These are phyloP conservation scores for Hansfordia pulvinata DNA, from an alignment of 2,329 filamentous ascomycete genomes.

Conservation along the genomic window DNA sequence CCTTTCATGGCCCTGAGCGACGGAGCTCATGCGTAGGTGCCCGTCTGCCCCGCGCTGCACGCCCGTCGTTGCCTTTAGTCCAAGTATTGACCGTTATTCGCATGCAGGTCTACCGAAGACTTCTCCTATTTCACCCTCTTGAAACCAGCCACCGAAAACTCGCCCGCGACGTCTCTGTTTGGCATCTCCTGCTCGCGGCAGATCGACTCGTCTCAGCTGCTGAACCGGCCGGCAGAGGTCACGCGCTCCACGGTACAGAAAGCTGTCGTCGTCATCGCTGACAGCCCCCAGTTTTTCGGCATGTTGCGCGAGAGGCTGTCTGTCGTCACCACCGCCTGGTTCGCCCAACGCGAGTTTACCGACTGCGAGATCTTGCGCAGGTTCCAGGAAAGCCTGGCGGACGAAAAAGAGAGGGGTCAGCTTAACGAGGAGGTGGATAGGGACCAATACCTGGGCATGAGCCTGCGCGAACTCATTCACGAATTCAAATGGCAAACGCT, in stretches of 20 bases:
- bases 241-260: conserved; percentile 98
- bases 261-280: conserved; percentile 88
- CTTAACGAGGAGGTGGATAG: conserved; percentile 56
- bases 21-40: conserved; percentile 76
- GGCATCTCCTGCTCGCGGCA: conserved; percentile 93
- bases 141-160: conserved; percentile 37
- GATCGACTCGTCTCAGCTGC: conserved; percentile 64
- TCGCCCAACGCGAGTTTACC: conserved; percentile 83
- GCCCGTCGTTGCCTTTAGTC: no score
- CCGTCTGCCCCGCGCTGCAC: conserved; percentile 1
- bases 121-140: conserved; percentile 97
- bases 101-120: conserved; percentile 66
- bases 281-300: conserved; percentile 81
- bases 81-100: no score
- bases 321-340: conserved; percentile 91
- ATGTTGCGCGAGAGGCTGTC: conserved; percentile 81
- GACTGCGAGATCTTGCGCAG: conserved; percentile 80
- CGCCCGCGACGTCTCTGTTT: conserved; percentile 70
- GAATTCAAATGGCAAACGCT: conserved; percentile 93
- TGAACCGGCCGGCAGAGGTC: conserved; percentile 72
- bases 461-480: conserved; percentile 78
- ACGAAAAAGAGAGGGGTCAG: conserved; percentile 44
- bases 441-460: conserved; percentile 81
- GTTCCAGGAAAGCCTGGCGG: conserved; percentile 79
- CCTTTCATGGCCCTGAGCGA: conserved; percentile 97